These are phyloP conservation scores for Dendryphion nanum DNA, from an alignment of 2,329 filamentous ascomycete genomes.

Conservation along the genomic window DNA sequence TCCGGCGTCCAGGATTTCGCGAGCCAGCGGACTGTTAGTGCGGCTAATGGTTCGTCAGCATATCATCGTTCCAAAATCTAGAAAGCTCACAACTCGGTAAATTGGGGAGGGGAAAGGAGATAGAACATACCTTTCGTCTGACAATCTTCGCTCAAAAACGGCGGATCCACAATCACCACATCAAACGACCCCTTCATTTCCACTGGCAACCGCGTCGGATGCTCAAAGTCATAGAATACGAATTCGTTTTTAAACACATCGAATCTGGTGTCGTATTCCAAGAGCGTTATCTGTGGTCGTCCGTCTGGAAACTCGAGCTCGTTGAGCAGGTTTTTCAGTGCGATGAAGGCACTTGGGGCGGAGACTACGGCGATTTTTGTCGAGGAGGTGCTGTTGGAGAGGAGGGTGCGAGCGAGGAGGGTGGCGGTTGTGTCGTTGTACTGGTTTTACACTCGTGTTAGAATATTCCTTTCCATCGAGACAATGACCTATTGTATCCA, in stretches of 20 bases:
- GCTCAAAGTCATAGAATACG: slow-evolving; percentile 69
- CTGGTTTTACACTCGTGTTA: slow-evolving; percentile 39
- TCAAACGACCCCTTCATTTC: slow-evolving; percentile 64
- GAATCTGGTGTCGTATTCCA: slow-evolving; percentile 76
- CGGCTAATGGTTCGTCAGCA: slow-evolving; percentile 53
- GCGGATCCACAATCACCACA: slow-evolving; percentile 72
- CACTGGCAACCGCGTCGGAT: slow-evolving; percentile 64
- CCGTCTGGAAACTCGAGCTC: slow-evolving; percentile 28
- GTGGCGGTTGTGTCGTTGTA: slow-evolving; percentile 71
- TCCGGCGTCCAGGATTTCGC: slow-evolving; percentile 48
- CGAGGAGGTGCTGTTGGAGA: slow-evolving; percentile 58
- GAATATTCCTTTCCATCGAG: background rate
- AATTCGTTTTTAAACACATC: slow-evolving; percentile 73
- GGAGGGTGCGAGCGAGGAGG: slow-evolving; percentile 62
- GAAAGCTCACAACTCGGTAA: too few species aligned
- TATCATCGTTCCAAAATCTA: slow-evolving; percentile 8
- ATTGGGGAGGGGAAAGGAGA: background rate
- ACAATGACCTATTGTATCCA: background rate
- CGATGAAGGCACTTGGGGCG: slow-evolving; percentile 74
- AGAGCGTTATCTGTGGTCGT: slow-evolving; percentile 61
- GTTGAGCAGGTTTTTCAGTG: slow-evolving; percentile 65
- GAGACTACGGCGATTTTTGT: slow-evolving; percentile 69
- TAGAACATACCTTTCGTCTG: slow-evolving; percentile 65
- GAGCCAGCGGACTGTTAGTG: slow-evolving; percentile 73
- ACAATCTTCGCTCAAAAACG: slow-evolving; percentile 77